Percentiles rank a stretch among this genome's conserved stretches.
Evolutionary conservation across 768 basidiomycete species (phyloP).

Genomic region (Suillus subalutaceus): DNA sequence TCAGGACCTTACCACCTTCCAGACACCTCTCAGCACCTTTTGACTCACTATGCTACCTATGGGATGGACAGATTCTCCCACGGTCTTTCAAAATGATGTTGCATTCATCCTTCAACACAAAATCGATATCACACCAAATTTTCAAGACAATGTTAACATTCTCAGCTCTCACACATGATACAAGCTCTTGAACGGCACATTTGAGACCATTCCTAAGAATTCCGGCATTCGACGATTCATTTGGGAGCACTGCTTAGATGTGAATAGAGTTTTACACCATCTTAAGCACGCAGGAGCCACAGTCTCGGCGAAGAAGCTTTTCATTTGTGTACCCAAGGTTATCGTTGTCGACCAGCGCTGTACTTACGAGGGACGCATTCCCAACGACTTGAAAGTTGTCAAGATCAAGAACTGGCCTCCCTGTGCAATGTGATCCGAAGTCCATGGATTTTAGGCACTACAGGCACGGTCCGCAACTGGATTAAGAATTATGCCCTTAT

Average conservation of each 20-base stretch:
- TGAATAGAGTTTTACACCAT: slow-evolving; percentile 38
- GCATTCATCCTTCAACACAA: slow-evolving; percentile 15
- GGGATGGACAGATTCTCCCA: slow-evolving; percentile 45
- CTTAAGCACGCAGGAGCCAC: slow-evolving; percentile 40
- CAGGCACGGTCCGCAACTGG: slow-evolving; percentile 32
- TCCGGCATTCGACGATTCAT: slow-evolving; percentile 33
- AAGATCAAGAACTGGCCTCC: slow-evolving; percentile 26
- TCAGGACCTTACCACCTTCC: background rate
- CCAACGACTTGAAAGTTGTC: slow-evolving; percentile 21
- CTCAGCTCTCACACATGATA: slow-evolving; percentile 28
- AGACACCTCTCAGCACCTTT: slow-evolving; percentile 4
- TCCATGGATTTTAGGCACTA: slow-evolving; percentile 36
- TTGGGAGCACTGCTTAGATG: slow-evolving; percentile 39
- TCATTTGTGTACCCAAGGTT: slow-evolving; percentile 28
- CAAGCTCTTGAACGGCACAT: slow-evolving; percentile 17
- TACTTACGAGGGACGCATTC: slow-evolving; percentile 28
- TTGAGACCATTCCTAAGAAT: slow-evolving; percentile 28
- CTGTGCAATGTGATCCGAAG: slow-evolving; percentile 20
- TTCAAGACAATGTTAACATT: slow-evolving; percentile 29
- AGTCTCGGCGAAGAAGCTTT: slow-evolving; percentile 39
- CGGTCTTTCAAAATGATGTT: slow-evolving; percentile 43
- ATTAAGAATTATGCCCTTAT: slow-evolving; percentile 31
- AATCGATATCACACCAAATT: slow-evolving; percentile 20
- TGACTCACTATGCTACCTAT: slow-evolving; percentile 38
- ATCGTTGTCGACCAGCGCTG: slow-evolving; percentile 30